Conservation (phyloP, 1,284 basidiomycete genomes). For the Fomitiporia mediterranea region DNA sequence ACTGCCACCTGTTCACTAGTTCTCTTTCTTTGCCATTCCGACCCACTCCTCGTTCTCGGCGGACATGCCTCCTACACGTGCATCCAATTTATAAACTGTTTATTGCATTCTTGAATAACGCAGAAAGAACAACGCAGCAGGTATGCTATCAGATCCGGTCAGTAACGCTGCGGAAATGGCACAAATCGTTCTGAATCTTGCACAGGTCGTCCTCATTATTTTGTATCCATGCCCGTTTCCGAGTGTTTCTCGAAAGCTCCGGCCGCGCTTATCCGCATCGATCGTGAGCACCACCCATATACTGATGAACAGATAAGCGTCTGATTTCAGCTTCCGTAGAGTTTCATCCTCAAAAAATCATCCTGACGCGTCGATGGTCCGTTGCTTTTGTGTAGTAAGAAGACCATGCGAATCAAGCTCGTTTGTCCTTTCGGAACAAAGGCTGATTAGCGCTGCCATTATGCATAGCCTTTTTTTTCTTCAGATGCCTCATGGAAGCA, state of each 20-base stretch:
- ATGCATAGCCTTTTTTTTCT: too few species aligned
- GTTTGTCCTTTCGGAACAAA: neutral
- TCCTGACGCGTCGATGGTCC: neutral
- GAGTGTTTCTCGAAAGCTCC: conserved; percentile 1
- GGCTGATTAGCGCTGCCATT: too few species aligned
- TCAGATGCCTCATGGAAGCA: too few species aligned
- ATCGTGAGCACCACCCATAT: neutral
- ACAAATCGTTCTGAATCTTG: too few species aligned
- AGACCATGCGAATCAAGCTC: too few species aligned
- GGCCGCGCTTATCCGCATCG: neutral
- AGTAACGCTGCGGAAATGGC: too few species aligned
- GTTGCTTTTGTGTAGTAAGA: neutral
- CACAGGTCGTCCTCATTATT: neutral
- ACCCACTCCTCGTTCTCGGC: neutral
- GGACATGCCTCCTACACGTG: conserved; percentile 1
- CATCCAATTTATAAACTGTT: neutral
- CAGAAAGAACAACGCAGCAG: too few species aligned
- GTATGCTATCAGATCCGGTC: too few species aligned
- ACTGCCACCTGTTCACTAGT: neutral
- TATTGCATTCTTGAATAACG: too few species aligned
- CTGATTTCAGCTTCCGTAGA: neutral
- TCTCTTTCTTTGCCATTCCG: neutral
- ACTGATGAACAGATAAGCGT: conserved; percentile 1
- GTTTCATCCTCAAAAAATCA: neutral
- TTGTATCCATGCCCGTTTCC: neutral